Evolutionary conservation across 1,284 basidiomycete species (phyloP).

Genomic region (Rhodotorula glutinis): DNA sequence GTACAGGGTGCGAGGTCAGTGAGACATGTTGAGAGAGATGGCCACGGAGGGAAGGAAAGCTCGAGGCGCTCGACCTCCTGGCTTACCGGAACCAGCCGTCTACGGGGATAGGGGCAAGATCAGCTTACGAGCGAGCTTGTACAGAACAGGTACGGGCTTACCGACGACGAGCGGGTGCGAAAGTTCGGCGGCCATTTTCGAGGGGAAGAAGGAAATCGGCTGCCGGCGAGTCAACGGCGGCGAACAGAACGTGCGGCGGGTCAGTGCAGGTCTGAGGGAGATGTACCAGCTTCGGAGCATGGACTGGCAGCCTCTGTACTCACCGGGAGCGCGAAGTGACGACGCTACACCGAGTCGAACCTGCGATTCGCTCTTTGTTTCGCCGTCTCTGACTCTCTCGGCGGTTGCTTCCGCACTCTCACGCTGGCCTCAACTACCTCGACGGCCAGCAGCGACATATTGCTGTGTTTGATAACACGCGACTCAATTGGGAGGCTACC

Average conservation of each 20-base stretch:
- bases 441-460: too few relatives aligned
- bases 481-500: too few relatives aligned
- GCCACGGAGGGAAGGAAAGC: too few relatives aligned
- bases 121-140: not conserved
- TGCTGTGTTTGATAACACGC: too few relatives aligned
- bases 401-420: too few relatives aligned
- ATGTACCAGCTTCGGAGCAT: not conserved
- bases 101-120: not conserved
- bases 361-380: too few relatives aligned
- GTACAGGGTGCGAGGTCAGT: not conserved
- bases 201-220: not conserved
- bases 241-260: not conserved
- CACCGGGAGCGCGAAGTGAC: not conserved
- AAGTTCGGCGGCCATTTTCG: constrained; percentile 39
- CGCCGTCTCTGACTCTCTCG: too few relatives aligned
- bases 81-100: constrained; percentile 38
- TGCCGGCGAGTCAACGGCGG: not conserved
- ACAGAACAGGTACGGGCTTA: not conserved
- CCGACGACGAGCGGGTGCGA: constrained; percentile 47
- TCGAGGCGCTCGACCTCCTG: not conserved
- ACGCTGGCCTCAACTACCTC: too few relatives aligned
- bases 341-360: not conserved
- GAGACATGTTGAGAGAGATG: not conserved
- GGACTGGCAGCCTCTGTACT: not conserved
- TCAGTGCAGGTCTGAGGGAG: not conserved